These are phyloP conservation scores for Pseudoperonospora humuli DNA, from an alignment of 352 stramenopile genomes.

Conservation along the genomic window DNA sequence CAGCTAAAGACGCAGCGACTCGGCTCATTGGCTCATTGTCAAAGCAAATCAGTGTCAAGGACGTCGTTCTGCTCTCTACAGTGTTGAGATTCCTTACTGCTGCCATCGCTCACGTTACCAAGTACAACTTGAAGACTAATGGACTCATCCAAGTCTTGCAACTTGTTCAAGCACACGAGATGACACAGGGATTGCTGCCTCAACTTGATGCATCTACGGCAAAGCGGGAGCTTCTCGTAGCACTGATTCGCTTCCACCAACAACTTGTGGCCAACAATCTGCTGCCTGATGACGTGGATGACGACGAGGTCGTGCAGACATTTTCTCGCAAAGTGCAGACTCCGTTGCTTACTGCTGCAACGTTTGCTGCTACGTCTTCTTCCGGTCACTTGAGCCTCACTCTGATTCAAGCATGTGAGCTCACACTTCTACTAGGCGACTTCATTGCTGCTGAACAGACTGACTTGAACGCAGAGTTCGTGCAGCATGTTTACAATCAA, in stretches of 20 bases:
- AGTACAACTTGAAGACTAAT: conserved; percentile 44
- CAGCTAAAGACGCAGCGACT: conserved; percentile 24
- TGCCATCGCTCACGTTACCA: conserved; percentile 28
- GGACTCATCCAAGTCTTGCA: conserved; percentile 27
- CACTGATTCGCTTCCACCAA: conserved; percentile 26
- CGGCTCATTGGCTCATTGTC: conserved; percentile 4
- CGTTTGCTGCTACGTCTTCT: conserved; percentile 7
- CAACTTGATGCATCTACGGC: conserved; percentile 5
- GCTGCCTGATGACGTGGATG: conserved; percentile 42
- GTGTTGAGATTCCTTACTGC: conserved; percentile 45
- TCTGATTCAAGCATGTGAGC: conserved; percentile 30
- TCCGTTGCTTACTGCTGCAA: conserved; percentile 14
- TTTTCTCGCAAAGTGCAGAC: conserved; percentile 21
- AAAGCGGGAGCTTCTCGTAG: conserved; percentile 25
- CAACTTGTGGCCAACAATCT: conserved; percentile 25
- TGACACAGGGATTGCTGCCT: conserved; percentile 8
- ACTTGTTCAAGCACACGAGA: conserved; percentile 18
- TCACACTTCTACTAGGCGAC: conserved; percentile 18
- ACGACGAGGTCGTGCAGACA: conserved; percentile 30
- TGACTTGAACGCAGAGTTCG: conserved; percentile 16
- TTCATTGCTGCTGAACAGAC: conserved; percentile 14
- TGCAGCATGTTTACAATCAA: conserved; percentile 31
- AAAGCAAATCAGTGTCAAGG: conserved; percentile 1
- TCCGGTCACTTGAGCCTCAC: conserved; percentile 10
- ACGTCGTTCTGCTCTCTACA: conserved; percentile 19